phyloP scores from a whole-genome alignment of 108 stramenopile species.

The Skeletonema tropicum region DNA sequence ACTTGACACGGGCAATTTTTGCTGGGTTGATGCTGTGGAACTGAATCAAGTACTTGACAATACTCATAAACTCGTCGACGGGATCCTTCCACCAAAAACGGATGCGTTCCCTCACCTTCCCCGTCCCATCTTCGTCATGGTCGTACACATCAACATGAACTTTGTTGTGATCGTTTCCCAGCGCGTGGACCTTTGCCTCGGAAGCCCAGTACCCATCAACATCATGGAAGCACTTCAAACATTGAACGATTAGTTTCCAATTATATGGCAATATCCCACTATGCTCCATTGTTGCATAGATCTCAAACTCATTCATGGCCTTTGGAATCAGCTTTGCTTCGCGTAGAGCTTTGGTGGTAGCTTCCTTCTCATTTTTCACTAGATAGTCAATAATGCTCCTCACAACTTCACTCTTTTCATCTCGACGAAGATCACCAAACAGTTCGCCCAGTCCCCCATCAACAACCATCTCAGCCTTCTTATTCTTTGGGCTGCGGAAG shows the following conservation, averaged over 20 bases:
- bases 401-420: background rate
- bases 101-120: background rate
- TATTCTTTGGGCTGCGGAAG: background rate
- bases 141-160: background rate
- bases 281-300: background rate
- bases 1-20: background rate
- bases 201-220: background rate
- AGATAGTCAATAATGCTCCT: background rate
- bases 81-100: background rate
- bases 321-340: background rate
- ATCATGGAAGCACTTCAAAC: background rate
- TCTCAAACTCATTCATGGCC: background rate
- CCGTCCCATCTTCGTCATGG: background rate
- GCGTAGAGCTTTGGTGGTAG: background rate
- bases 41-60: background rate
- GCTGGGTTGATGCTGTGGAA: background rate
- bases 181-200: background rate
- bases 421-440: background rate
- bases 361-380: background rate
- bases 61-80: background rate
- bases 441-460: background rate
- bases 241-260: background rate
- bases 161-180: background rate
- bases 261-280: background rate
- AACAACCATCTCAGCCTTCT: background rate